These are phyloP conservation scores for Tolypocladium cylindrosporum DNA, from an alignment of 2,329 filamentous ascomycete species.

Conservation along the genomic window DNA sequence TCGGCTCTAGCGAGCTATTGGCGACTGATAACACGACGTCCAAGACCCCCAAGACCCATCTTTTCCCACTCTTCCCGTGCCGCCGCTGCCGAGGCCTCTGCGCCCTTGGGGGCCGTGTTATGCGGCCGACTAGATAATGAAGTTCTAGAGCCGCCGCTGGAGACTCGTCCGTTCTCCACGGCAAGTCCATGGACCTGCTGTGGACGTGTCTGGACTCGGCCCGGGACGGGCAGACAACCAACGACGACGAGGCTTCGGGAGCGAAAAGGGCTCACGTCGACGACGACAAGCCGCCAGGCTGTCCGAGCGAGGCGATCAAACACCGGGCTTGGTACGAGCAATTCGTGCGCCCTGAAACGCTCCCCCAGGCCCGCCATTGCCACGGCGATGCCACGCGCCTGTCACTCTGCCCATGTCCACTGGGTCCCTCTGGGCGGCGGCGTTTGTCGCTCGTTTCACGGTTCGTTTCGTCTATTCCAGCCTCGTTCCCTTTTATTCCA, in stretches of 20 bases:
- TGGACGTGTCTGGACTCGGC: neutral
- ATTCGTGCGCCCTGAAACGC: neutral
- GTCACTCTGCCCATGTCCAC: neutral
- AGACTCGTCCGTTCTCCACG: neutral
- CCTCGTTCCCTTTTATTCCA: neutral
- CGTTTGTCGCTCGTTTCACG: neutral
- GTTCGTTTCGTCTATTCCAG: neutral
- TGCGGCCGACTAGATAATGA: neutral
- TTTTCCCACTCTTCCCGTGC: constrained; percentile 2
- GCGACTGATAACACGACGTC: neutral
- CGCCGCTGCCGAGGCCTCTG: constrained; percentile 1
- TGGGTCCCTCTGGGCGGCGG: neutral
- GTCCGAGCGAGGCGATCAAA: neutral
- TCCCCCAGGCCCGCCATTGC: neutral
- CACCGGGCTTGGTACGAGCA: neutral
- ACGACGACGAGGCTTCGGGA: neutral
- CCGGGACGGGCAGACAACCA: neutral
- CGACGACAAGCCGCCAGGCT: neutral
- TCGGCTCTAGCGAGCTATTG: neutral
- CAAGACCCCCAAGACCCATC: neutral
- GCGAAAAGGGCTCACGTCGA: neutral
- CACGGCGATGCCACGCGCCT: neutral
- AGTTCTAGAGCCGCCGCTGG: neutral
- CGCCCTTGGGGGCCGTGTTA: neutral
- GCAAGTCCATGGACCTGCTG: neutral